These are phyloP conservation scores for Apiotrichum sp. DNA, from an alignment of 1,284 basidiomycete genomes.

Conservation along the genomic window DNA sequence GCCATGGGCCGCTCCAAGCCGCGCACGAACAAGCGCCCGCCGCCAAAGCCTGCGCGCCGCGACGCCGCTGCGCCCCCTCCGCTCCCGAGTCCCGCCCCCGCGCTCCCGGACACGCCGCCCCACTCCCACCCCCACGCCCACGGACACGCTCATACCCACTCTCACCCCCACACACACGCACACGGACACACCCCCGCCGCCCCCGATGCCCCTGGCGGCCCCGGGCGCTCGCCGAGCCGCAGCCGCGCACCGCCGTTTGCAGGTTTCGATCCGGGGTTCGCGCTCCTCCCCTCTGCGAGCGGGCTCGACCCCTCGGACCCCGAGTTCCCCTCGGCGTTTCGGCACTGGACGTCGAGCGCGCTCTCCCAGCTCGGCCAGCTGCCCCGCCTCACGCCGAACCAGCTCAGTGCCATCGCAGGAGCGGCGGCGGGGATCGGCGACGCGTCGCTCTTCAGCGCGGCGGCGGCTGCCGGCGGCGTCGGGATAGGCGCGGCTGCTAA, in stretches of 20 bases:
- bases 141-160: not conserved
- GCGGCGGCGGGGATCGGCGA: slow-evolving; percentile 38
- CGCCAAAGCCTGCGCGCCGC: slow-evolving; percentile 12
- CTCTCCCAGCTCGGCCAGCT: slow-evolving; percentile 31
- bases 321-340: slow-evolving; percentile 28
- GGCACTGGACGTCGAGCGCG: slow-evolving; percentile 37
- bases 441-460: slow-evolving; percentile 21
- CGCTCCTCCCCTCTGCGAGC: slow-evolving; percentile 12
- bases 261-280: slow-evolving; percentile 11
- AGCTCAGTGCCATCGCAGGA: slow-evolving; percentile 36
- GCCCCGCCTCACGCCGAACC: slow-evolving; percentile 35
- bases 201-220: not conserved
- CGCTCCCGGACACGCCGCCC: not conserved
- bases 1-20: slow-evolving; percentile 43
- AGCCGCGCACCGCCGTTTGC: too few relatives aligned
- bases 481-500: not conserved
- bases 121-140: not conserved
- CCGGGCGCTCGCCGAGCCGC: not conserved
- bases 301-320: slow-evolving; percentile 26
- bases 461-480: not conserved
- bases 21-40: slow-evolving; percentile 35
- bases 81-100: not conserved
- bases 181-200: slow-evolving; percentile 1
- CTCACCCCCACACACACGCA: not conserved
- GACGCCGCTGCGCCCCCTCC: slow-evolving; percentile 4